Evolutionary conservation across 495 filamentous ascomycete species (phyloP).

Genomic region (Daldinia vernicosa): DNA sequence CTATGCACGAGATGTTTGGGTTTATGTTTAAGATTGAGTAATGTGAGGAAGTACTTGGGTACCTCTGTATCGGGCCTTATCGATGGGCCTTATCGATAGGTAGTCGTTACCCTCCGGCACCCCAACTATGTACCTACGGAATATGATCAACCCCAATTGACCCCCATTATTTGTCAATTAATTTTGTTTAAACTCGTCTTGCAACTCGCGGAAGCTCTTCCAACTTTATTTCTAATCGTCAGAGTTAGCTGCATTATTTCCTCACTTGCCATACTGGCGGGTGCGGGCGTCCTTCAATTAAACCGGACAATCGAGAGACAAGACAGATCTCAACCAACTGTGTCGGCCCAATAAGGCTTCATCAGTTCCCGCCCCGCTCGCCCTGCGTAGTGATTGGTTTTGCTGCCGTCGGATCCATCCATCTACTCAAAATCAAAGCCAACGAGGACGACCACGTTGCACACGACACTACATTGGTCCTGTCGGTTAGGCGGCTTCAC

Average conservation of each 20-base stretch:
- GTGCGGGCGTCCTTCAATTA: constrained; percentile 28
- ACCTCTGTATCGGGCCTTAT: neutral
- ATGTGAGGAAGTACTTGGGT: too few relatives aligned
- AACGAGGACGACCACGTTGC: constrained; percentile 57
- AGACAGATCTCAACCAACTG: constrained; percentile 28
- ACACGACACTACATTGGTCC: constrained; percentile 41
- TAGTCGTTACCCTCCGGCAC: neutral
- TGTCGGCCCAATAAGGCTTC: constrained; percentile 29
- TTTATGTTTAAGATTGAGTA: too few relatives aligned
- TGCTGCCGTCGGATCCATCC: constrained; percentile 34
- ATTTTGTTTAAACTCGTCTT: neutral
- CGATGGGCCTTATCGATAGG: neutral
- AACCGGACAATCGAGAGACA: constrained; percentile 23
- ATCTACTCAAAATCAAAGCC: constrained; percentile 48
- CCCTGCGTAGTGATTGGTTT: constrained; percentile 37
- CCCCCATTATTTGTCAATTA: constrained; percentile 32
- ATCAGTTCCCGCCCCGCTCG: constrained; percentile 30
- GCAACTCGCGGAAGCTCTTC: constrained; percentile 3
- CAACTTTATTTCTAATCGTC: constrained; percentile 5
- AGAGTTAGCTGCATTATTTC: constrained; percentile 13
- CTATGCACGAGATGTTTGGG: too few relatives aligned
- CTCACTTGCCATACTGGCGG: constrained; percentile 19
- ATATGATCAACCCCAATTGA: constrained; percentile 13
- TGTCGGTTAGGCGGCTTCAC: constrained; percentile 37
- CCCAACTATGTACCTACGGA: neutral